These are phyloP conservation scores for Scopulariopsis brevicaulis DNA, from an alignment of 2,329 filamentous ascomycete species.

Conservation along the genomic window DNA sequence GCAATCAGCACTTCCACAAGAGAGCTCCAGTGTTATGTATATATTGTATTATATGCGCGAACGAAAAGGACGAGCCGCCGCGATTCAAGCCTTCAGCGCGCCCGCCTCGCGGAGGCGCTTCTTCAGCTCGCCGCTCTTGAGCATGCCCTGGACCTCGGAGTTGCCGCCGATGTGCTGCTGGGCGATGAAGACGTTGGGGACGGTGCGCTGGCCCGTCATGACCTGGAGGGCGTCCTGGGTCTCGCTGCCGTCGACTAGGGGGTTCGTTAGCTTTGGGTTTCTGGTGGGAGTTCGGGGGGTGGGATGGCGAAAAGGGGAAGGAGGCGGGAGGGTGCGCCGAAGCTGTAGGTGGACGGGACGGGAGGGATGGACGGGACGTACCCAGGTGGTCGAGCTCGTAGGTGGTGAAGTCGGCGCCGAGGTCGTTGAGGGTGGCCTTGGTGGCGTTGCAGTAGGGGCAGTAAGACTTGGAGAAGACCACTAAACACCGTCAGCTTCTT, in stretches of 20 bases:
- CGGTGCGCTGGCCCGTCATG: slow-evolving; percentile 73
- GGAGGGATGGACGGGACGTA: not conserved
- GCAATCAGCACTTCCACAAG: not conserved
- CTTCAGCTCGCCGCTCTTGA: slow-evolving; percentile 29
- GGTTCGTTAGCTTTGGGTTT: not conserved
- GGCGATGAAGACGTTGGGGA: slow-evolving; percentile 91
- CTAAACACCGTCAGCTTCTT: slow-evolving; percentile 24
- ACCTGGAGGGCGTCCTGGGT: slow-evolving; percentile 76
- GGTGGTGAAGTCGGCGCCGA: slow-evolving; percentile 60
- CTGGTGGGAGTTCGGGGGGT: not conserved
- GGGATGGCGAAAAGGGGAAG: not conserved
- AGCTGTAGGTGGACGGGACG: not conserved
- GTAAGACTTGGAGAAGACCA: slow-evolving; percentile 95
- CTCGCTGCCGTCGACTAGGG: slow-evolving; percentile 63
- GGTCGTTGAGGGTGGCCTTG: slow-evolving; percentile 61
- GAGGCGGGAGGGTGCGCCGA: not conserved
- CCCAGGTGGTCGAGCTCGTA: slow-evolving; percentile 61
- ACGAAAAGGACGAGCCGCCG: not conserved
- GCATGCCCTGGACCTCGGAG: slow-evolving; percentile 63
- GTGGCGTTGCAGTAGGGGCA: slow-evolving; percentile 83
- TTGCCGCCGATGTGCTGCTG: slow-evolving; percentile 93
- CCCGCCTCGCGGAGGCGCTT: slow-evolving; percentile 27
- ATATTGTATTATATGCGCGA: not conserved
- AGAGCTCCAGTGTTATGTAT: not conserved
- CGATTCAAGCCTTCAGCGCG: slow-evolving; percentile 29